Evolutionary conservation across 2,329 filamentous ascomycete species (phyloP).

Genomic region (Aspergillus flavus): DNA sequence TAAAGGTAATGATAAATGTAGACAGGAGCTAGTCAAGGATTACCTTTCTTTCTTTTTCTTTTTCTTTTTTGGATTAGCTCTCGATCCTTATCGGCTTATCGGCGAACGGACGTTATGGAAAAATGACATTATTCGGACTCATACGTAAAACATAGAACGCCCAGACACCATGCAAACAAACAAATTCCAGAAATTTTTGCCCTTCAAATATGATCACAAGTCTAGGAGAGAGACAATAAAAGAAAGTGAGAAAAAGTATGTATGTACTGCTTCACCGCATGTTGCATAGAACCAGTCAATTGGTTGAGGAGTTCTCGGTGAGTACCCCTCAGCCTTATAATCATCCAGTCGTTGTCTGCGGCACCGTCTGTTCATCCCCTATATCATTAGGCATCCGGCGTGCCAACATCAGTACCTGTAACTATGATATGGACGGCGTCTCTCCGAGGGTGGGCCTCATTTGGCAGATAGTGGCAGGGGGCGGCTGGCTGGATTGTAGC

Average conservation of each 20-base stretch:
- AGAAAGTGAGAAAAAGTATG: not conserved
- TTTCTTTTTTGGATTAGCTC: too few relatives aligned
- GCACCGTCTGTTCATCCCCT: not conserved
- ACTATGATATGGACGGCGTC: constrained; percentile 35
- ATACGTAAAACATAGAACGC: not conserved
- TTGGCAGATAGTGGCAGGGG: constrained; percentile 27
- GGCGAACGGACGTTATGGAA: not conserved
- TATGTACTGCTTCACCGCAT: not conserved
- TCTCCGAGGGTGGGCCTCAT: constrained; percentile 21
- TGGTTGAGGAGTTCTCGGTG: not conserved
- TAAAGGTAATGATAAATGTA: not conserved
- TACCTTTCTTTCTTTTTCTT: not conserved
- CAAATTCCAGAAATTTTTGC: not conserved
- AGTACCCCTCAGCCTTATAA: not conserved
- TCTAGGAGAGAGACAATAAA: not conserved
- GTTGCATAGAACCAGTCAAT: not conserved
- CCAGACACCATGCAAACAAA: constrained; percentile 12
- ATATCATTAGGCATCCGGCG: not conserved
- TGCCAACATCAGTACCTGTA: constrained; percentile 23
- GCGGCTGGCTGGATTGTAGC: constrained; percentile 41
- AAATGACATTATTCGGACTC: not conserved
- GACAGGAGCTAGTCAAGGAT: not conserved
- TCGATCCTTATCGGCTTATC: too few relatives aligned
- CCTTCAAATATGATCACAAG: not conserved
- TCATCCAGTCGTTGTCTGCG: not conserved